Conservation (phyloP, 179 eudicot species). For the Silene coronaria region DNA sequence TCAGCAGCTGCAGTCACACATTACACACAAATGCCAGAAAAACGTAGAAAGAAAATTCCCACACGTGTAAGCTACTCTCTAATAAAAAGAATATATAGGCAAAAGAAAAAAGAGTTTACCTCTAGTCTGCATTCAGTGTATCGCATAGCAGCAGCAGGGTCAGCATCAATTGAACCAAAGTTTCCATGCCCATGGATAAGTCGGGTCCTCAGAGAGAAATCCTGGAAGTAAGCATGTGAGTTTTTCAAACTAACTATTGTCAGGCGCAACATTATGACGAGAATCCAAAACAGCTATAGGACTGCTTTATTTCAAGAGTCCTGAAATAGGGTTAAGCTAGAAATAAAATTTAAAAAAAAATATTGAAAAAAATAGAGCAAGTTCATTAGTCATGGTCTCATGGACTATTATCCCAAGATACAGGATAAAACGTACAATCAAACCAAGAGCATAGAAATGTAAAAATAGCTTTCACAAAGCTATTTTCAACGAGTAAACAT, state of each 20-base stretch:
- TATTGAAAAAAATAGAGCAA: background rate
- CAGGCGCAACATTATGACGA: background rate
- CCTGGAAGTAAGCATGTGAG: constrained; percentile 37
- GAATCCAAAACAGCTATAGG: background rate
- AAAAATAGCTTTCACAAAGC: background rate
- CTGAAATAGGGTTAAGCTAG: background rate
- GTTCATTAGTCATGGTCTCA: background rate
- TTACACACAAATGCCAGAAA: background rate
- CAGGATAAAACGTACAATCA: background rate
- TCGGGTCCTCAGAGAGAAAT: constrained; percentile 87
- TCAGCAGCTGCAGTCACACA: background rate
- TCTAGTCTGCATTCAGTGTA: constrained; percentile 98
- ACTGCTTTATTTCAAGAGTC: background rate
- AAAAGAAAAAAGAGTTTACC: constrained; percentile 37
- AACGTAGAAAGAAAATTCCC: background rate
- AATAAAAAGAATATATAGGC: background rate
- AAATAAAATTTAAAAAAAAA: background rate
- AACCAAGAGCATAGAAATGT: background rate
- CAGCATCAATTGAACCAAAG: constrained; percentile 95
- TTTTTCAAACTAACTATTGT: background rate
- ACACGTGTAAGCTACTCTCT: background rate
- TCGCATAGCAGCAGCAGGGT: constrained; percentile 99
- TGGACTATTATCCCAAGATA: background rate
- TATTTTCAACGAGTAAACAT: background rate
- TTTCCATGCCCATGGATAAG: constrained; percentile 95